A percentile compares a stretch with the other conserved stretches of the same genome.
phyloP scores from a whole-genome alignment of 371 early-diverging fungal species.

The Catenaria anguillulae region DNA sequence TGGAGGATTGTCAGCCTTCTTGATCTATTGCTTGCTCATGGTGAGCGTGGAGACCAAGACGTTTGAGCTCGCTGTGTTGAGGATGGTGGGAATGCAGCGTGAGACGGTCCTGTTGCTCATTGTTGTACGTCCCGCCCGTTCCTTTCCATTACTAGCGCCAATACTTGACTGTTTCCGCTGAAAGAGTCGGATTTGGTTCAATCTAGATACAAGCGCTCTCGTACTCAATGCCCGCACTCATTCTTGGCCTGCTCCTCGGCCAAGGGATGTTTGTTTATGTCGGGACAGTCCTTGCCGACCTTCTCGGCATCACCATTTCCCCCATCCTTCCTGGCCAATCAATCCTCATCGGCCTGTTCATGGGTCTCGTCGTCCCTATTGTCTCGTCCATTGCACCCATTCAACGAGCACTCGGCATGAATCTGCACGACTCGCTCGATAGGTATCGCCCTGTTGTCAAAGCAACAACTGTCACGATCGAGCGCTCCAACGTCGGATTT shows the following conservation, averaged over 20 bases:
- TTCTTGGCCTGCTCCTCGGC: conserved; percentile 10
- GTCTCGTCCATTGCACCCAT: conserved; percentile 12
- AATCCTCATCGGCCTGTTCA: not conserved
- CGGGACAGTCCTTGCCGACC: conserved; percentile 1
- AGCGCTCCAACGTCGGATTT: not conserved
- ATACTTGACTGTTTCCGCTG: not conserved
- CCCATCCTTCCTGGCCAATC: conserved; percentile 1
- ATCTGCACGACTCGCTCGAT: conserved; percentile 14
- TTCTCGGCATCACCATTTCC: conserved; percentile 1
- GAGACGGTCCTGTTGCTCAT: conserved; percentile 5
- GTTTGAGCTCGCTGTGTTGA: conserved; percentile 17
- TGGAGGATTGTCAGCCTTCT: conserved; percentile 13
- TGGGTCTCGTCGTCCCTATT: conserved; percentile 14
- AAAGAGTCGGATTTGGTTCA: not conserved
- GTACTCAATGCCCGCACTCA: conserved; percentile 18
- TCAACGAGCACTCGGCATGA: conserved; percentile 6
- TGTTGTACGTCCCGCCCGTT: conserved; percentile 5
- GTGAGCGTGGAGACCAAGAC: conserved; percentile 17
- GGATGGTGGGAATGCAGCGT: conserved; percentile 19
- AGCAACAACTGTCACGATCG: conserved; percentile 10
- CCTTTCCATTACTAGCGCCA: not conserved
- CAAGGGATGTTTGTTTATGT: conserved; percentile 8
- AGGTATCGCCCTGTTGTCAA: not conserved
- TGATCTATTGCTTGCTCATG: conserved; percentile 21
- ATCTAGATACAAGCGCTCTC: conserved; percentile 14